These are phyloP conservation scores for Alternaria rosae DNA, from an alignment of 2,329 filamentous ascomycete species.

Conservation along the genomic window DNA sequence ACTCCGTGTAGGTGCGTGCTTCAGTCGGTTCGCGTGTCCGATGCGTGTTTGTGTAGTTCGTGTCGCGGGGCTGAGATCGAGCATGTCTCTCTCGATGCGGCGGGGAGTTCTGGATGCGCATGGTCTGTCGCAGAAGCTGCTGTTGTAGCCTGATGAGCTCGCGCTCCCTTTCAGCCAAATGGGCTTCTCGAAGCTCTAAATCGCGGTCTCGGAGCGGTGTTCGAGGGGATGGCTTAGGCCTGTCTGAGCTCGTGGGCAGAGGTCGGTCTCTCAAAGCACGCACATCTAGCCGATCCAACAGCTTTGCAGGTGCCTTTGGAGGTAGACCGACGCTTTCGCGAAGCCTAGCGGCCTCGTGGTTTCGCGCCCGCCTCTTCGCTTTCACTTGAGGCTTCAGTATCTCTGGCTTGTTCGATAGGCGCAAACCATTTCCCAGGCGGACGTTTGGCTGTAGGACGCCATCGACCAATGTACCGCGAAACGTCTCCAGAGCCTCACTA, in stretches of 20 bases:
- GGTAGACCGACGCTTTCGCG: neutral
- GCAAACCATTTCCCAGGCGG: conserved; percentile 24
- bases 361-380: conserved; percentile 1
- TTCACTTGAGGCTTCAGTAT: conserved; percentile 2
- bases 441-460: conserved; percentile 31
- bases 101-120: neutral
- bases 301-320: neutral
- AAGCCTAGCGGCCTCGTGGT: neutral
- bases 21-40: neutral
- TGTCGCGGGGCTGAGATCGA: neutral
- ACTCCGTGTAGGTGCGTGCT: neutral
- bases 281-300: neutral
- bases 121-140: conserved; percentile 4
- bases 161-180: conserved; percentile 12
- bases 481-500: conserved; percentile 15
- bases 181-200: conserved; percentile 12
- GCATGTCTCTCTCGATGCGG: neutral
- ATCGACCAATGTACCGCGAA: conserved; percentile 30
- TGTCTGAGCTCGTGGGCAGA: neutral
- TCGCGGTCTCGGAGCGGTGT: neutral
- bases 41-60: neutral
- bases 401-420: conserved; percentile 3
- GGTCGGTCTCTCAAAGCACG: neutral
- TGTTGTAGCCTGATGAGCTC: conserved; percentile 17
- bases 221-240: neutral